phyloP scores from a whole-genome alignment of 306 rosid species.

The Ochetophila trinervis region DNA sequence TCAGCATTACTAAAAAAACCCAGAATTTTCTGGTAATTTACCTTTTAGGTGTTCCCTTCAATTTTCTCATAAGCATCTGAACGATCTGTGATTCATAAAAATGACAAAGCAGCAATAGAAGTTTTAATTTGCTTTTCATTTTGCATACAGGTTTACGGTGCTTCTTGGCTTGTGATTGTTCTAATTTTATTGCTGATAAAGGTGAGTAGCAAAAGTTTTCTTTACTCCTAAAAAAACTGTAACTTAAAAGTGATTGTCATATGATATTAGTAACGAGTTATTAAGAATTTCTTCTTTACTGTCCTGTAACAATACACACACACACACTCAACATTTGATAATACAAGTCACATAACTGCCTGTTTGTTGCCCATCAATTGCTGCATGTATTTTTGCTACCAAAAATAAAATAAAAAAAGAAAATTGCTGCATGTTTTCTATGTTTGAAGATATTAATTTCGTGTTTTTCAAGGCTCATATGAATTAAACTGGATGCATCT shows the following conservation, averaged over 20 bases:
- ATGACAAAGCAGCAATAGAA: not conserved
- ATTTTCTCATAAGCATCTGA: conserved; percentile 2
- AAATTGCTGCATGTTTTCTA: conserved; percentile 5
- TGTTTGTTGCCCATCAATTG: not conserved
- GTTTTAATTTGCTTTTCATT: conserved; percentile 26
- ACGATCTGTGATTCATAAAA: conserved; percentile 3
- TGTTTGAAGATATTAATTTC: not conserved
- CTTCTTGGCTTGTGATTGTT: conserved; percentile 80
- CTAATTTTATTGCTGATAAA: conserved; percentile 64
- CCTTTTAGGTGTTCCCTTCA: not conserved
- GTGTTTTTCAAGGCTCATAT: not conserved
- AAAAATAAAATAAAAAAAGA: too few relatives aligned
- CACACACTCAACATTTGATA: not conserved
- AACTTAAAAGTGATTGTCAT: not conserved
- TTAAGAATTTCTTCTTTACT: not conserved
- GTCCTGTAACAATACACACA: not conserved
- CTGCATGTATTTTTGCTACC: too few relatives aligned
- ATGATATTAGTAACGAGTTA: not conserved
- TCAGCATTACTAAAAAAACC: conserved; percentile 44
- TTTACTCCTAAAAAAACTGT: not conserved
- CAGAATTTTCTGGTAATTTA: conserved; percentile 60
- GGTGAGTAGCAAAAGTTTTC: conserved; percentile 43
- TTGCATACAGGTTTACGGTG: conserved; percentile 68
- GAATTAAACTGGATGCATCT: not conserved
- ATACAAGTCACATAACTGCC: not conserved